Conservation (phyloP, 176 grass and related monocot species). For the Carex scoparia region DNA sequence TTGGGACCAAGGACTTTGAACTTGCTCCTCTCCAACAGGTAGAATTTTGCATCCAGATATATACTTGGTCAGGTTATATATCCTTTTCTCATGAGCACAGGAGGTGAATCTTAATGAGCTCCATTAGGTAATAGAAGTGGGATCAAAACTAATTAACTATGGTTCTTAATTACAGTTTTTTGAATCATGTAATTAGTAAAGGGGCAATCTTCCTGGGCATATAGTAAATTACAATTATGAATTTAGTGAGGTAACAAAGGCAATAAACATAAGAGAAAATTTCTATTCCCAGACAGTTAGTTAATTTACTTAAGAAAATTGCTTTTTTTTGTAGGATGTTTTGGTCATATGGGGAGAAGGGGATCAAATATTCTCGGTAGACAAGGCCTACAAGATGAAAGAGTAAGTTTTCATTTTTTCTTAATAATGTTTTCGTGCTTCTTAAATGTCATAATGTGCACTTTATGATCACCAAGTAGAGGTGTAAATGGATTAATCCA, state of each 20-base stretch:
- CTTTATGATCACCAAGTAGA: not conserved
- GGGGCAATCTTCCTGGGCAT: not conserved
- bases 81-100: not conserved
- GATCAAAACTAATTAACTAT: not conserved
- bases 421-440: not conserved
- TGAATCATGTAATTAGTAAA: not conserved
- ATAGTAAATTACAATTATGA: not conserved
- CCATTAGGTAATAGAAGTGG: not conserved
- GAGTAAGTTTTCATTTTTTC: constrained; percentile 45
- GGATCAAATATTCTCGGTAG: constrained; percentile 68
- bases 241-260: not conserved
- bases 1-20: constrained; percentile 52
- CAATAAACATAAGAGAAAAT: not conserved
- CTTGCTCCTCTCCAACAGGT: constrained; percentile 70
- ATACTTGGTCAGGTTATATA: not conserved
- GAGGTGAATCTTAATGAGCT: not conserved
- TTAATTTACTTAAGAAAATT: not conserved
- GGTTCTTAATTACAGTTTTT: not conserved
- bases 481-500: too few relatives aligned
- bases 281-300: not conserved
- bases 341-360: constrained; percentile 82
- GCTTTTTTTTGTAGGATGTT: constrained; percentile 37
- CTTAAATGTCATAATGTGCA: not conserved
- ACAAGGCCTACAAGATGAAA: constrained; percentile 57
- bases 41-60: not conserved